A percentile compares a stretch with the other conserved stretches of the same genome.
phyloP scores from a whole-genome alignment of 2,329 filamentous ascomycete species.

The Pyrenochaeta sp. region DNA sequence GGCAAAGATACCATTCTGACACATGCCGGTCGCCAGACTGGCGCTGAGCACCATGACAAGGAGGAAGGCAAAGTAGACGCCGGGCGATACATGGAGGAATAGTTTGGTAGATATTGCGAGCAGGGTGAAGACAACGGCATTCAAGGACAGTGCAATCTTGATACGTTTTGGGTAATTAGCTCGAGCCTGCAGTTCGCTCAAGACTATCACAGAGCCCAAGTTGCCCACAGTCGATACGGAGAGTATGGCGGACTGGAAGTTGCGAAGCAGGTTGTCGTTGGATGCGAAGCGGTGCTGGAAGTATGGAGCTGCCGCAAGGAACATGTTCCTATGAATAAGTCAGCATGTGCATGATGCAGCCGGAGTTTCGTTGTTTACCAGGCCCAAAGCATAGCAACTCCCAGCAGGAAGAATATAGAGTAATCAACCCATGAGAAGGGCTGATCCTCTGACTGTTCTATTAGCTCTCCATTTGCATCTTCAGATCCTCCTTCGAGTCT shows the following conservation, averaged over 20 bases:
- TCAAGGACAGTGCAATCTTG: conserved; percentile 76
- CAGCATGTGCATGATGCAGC: conserved; percentile 7
- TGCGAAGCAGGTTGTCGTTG: conserved; percentile 74
- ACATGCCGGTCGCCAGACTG: conserved; percentile 81
- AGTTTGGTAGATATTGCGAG: conserved; percentile 80
- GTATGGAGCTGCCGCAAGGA: conserved; percentile 92
- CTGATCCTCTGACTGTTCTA: conserved; percentile 31
- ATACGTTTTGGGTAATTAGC: conserved; percentile 92
- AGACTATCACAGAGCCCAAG: conserved; percentile 75
- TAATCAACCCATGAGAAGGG: conserved; percentile 88
- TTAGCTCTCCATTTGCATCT: conserved; percentile 43
- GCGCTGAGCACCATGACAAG: conserved; percentile 83
- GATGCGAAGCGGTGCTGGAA: conserved; percentile 82
- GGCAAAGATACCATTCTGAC: conserved; percentile 94
- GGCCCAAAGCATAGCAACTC: conserved; percentile 95
- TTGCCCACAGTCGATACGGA: conserved; percentile 88
- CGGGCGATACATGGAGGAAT: conserved; percentile 69
- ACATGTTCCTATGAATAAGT: conserved; percentile 83
- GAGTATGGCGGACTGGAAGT: conserved; percentile 90
- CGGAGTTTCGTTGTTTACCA: conserved; percentile 67
- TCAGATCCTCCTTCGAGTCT: conserved; percentile 50
- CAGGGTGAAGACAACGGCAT: conserved; percentile 77
- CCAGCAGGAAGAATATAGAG: conserved; percentile 81
- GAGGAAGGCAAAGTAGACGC: conserved; percentile 79
- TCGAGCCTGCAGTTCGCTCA: conserved; percentile 80